Evolutionary conservation across 78 protist species (phyloP).

Genomic region (Isochrysis galbana): DNA sequence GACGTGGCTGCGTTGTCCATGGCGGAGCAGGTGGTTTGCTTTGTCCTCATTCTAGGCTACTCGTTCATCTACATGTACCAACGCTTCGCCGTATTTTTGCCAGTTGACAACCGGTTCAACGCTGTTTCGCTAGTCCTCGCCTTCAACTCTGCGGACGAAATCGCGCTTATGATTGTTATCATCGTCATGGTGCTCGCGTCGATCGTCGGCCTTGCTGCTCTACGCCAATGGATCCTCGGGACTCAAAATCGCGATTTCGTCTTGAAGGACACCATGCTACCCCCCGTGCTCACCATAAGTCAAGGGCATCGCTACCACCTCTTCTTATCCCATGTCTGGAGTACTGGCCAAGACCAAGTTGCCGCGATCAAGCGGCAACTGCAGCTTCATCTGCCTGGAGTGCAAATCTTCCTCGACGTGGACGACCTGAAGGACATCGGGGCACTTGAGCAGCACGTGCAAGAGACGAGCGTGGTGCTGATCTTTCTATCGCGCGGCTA

Average conservation of each 20-base stretch:
- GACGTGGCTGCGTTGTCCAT: not conserved
- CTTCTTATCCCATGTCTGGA: not conserved
- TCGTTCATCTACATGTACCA: not conserved
- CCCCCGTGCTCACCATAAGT: not conserved
- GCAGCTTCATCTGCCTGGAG: not conserved
- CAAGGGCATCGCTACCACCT: not conserved
- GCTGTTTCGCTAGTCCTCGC: not conserved
- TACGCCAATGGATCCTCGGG: not conserved
- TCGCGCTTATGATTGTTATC: not conserved
- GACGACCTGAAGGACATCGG: not conserved
- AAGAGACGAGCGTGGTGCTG: not conserved
- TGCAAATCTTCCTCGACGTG: constrained; percentile 20
- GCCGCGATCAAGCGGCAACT: not conserved
- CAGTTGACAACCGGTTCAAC: not conserved
- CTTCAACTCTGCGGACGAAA: not conserved
- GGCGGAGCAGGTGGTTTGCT: not conserved
- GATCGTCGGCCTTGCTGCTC: not conserved
- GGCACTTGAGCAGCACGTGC: not conserved
- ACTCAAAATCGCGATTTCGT: not conserved
- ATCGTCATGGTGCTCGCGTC: not conserved
- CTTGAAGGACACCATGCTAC: not conserved
- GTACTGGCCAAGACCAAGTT: not conserved
- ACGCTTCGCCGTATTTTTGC: not conserved
- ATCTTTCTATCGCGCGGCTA: not conserved
- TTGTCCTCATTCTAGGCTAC: not conserved